Evolutionary conservation across 2,329 filamentous ascomycete genomes (phyloP), one percentile per base, ranked within the genome.

Genomic region (Elsinoe necatrix): DNA sequence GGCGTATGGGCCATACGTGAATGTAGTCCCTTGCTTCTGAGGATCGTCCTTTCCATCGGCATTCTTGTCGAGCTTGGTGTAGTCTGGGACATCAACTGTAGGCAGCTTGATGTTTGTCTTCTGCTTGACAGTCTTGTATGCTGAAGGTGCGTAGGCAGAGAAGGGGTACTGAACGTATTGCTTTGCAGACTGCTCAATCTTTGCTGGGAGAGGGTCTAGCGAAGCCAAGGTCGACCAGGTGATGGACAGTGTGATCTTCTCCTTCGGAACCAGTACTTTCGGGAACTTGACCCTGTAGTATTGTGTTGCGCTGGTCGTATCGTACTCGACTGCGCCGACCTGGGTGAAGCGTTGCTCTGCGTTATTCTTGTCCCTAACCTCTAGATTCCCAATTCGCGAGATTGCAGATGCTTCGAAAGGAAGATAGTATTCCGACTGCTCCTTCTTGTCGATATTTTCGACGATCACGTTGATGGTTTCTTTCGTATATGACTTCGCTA

Each of bases 101-200:
- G 87, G 81, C 64, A 95, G 84, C 77, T 96, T 96, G 73, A 98
- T 74, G 73, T 97, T 95, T 37, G 93, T 97, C 82, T 96, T 96
- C 72, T 98, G 93, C 76, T 95, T 95, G 66, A 81, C 71, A 12
- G 90, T 96, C 16, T 80, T 75, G 75, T 98, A 98, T 60, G 86
- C 85, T 8, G 89, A 95, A 14, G 85, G 85, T 47, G 79, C 81
- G 73, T 95, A 95, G 63, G 87, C 87, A 60, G 88, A 92, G 76
- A 95, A 95, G 57, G 83, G 78, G 76, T 95, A 90, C 57, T 82
- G 78, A 55, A 98, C 83, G 74, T 85, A 96, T 73, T 98, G 93
- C 70, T 85, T 83, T 54, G 90, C 89, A 45, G 83, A 79, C 71
- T 98, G 93, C n/a, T 79, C 76, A 68, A 98, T 92, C 55, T 82